phyloP scores from a whole-genome alignment of 371 early-diverging fungal species.

The Blyttiomyces sp. region DNA sequence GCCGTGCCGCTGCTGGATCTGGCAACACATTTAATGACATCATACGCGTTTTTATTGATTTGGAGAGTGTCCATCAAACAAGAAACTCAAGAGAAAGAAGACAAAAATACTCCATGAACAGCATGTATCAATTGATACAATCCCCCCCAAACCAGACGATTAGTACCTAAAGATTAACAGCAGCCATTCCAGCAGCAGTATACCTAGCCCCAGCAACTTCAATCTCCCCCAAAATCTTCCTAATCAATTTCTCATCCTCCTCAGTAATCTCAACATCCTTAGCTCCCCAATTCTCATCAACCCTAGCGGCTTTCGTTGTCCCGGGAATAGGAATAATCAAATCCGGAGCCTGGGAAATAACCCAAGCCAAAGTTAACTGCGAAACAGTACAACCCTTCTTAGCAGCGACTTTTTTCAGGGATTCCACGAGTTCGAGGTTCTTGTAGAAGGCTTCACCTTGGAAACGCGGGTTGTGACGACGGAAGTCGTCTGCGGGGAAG shows the following conservation, averaged over 20 bases:
- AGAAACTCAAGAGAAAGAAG: too few species aligned
- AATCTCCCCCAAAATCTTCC: slow-evolving; percentile 32
- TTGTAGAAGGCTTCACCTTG: slow-evolving; percentile 45
- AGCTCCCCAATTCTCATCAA: slow-evolving; percentile 53
- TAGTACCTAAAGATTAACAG: slow-evolving; percentile 24
- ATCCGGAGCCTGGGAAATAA: background rate
- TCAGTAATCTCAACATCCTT: slow-evolving; percentile 34
- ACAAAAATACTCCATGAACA: too few species aligned
- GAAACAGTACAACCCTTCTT: slow-evolving; percentile 41
- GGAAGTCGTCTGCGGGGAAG: slow-evolving; percentile 44
- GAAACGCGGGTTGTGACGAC: slow-evolving; percentile 50
- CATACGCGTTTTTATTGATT: too few species aligned
- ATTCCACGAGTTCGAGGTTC: slow-evolving; percentile 55
- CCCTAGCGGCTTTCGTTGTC: slow-evolving; percentile 18
- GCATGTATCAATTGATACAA: too few species aligned
- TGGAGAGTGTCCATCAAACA: too few species aligned
- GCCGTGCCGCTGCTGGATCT: too few species aligned
- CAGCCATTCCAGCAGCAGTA: slow-evolving; percentile 18
- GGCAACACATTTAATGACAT: too few species aligned
- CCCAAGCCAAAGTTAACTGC: slow-evolving; percentile 47
- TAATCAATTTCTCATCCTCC: slow-evolving; percentile 46
- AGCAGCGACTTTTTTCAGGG: slow-evolving; percentile 42
- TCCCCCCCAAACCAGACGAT: too few species aligned
- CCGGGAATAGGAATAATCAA: background rate
- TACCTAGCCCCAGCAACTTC: slow-evolving; percentile 42